Percentiles rank a stretch among this genome's conserved stretches.
phyloP scores from a whole-genome alignment of 164 flowering plant species.

The Aristolochia californica region DNA sequence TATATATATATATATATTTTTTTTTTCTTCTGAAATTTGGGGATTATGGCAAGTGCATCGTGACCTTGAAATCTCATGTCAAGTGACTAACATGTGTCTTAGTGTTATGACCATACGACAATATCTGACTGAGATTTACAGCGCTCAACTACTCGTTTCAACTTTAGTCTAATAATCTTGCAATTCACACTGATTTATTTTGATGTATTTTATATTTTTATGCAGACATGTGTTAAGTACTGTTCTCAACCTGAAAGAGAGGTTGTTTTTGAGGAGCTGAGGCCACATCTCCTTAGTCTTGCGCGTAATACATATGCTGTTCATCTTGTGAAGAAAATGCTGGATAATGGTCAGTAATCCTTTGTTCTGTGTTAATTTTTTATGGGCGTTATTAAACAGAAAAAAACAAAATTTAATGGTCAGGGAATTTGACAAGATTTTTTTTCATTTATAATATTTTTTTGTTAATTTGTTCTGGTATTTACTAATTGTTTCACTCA shows the following conservation, averaged over 20 bases:
- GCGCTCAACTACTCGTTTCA: too few relatives aligned
- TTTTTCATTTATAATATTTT: neutral
- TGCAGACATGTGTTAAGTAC: constrained; percentile 76
- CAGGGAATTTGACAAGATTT: neutral
- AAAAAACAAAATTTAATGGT: too few relatives aligned
- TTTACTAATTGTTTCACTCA: constrained; percentile 22
- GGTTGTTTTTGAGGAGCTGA: constrained; percentile 65
- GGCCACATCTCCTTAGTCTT: constrained; percentile 66
- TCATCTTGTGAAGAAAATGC: constrained; percentile 78
- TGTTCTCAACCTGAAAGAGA: constrained; percentile 73
- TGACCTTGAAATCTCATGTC: too few relatives aligned
- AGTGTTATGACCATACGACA: too few relatives aligned
- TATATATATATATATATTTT: too few relatives aligned
- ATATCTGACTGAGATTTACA: too few relatives aligned
- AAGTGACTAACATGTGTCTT: too few relatives aligned
- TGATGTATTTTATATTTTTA: neutral
- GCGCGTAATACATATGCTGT: constrained; percentile 76
- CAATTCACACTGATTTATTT: neutral
- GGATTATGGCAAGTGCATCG: too few relatives aligned
- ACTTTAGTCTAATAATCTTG: too few relatives aligned
- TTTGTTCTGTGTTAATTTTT: neutral
- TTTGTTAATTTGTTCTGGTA: neutral
- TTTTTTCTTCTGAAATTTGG: too few relatives aligned
- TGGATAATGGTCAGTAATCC: constrained; percentile 59
- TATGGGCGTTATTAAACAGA: neutral